Evolutionary conservation across 495 filamentous ascomycete genomes (phyloP).

Genomic region (Aspergillus saccharolyticus): DNA sequence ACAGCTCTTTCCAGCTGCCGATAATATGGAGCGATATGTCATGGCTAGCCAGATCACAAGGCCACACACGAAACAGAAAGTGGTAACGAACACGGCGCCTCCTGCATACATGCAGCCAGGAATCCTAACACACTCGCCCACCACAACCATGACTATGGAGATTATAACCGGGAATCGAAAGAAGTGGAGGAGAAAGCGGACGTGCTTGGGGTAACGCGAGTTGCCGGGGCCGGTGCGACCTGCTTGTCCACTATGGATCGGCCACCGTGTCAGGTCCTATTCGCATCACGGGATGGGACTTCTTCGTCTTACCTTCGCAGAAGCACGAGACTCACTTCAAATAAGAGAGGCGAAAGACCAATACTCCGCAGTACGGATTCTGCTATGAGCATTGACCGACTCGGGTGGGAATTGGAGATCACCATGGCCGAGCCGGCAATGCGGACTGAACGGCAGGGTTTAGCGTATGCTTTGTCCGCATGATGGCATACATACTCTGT

Average conservation of each 20-base stretch:
- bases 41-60: conserved; percentile 22
- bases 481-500: conserved; percentile 20
- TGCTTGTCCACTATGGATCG: conserved; percentile 25
- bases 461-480: background rate
- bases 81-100: conserved; percentile 20
- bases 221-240: conserved; percentile 27
- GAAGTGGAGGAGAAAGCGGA: conserved; percentile 22
- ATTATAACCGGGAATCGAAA: conserved; percentile 29
- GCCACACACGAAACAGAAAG: conserved; percentile 25
- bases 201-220: conserved; percentile 26
- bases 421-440: conserved; percentile 27
- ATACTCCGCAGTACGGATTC: conserved; percentile 26
- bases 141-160: conserved; percentile 24
- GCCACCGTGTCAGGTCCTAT: background rate
- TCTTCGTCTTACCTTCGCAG: conserved; percentile 23
- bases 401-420: conserved; percentile 19
- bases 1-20: conserved; percentile 19
- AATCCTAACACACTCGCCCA: conserved; percentile 21
- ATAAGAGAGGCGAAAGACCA: conserved; percentile 32
- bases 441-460: conserved; percentile 19
- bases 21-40: conserved; percentile 20
- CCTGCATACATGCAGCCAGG: conserved; percentile 21
- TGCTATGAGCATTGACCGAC: conserved; percentile 21
- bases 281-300: background rate
- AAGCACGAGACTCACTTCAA: conserved; percentile 33